phyloP scores from a whole-genome alignment of 2,329 filamentous ascomycete species.

The Ilyonectria mors-panacis region DNA sequence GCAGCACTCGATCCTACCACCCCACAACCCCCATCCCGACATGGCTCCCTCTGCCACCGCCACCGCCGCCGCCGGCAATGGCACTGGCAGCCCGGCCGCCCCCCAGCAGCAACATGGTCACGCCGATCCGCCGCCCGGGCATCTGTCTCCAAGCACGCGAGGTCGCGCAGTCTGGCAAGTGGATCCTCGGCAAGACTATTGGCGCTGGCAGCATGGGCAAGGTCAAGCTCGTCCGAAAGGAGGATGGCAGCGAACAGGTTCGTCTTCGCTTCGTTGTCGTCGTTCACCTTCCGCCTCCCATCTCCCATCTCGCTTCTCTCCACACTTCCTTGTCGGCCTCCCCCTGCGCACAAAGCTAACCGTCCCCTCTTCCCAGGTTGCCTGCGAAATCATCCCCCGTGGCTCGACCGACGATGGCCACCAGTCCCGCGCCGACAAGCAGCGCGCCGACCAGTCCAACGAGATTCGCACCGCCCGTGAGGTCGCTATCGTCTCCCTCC shows the following conservation, averaged over 20 bases:
- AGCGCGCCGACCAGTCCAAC: constrained; percentile 95
- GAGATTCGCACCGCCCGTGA: constrained; percentile 96
- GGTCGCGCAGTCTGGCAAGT: constrained; percentile 86
- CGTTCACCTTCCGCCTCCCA: constrained; percentile 7
- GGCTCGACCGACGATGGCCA: constrained; percentile 90
- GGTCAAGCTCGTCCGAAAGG: constrained; percentile 93
- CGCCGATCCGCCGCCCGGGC: constrained; percentile 55
- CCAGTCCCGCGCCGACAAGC: constrained; percentile 79
- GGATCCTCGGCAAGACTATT: constrained; percentile 96
- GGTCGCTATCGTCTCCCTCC: constrained; percentile 93
- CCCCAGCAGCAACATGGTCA: constrained; percentile 57
- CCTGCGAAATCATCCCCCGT: constrained; percentile 96
- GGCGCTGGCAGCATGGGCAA: constrained; percentile 99
- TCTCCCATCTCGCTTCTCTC: not conserved
- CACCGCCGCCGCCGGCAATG: constrained; percentile 64
- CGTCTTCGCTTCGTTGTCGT: constrained; percentile 46
- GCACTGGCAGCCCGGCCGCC: constrained; percentile 66
- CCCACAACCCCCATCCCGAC: constrained; percentile 54
- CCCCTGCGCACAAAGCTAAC: constrained; percentile 35
- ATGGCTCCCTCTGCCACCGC: constrained; percentile 67
- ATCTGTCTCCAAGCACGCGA: constrained; percentile 65
- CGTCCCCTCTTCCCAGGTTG: constrained; percentile 69
- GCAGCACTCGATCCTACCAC: constrained; percentile 65
- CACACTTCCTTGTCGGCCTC: constrained; percentile 12
- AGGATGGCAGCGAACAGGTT: constrained; percentile 92